Percentiles rank a stretch among this genome's conserved stretches.
These are phyloP conservation scores for Nakazawaea holstii DNA, from an alignment of 805 yeast species.

Conservation along the genomic window DNA sequence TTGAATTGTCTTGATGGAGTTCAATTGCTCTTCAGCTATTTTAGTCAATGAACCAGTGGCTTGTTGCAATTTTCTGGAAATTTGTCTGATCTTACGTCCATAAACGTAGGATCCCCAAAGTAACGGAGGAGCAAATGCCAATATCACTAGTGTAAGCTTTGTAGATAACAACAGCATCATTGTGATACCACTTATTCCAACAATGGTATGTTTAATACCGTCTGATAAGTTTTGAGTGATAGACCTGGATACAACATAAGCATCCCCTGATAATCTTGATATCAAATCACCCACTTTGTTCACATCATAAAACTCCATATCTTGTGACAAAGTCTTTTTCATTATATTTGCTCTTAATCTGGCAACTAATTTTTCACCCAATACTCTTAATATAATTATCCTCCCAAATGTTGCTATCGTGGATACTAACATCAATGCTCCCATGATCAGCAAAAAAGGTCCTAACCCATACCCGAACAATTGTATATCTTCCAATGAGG, in stretches of 20 bases:
- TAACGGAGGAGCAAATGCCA: slow-evolving; percentile 79
- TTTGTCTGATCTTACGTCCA: slow-evolving; percentile 71
- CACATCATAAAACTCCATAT: slow-evolving; percentile 83
- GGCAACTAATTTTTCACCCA: slow-evolving; percentile 86
- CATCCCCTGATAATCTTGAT: slow-evolving; percentile 82
- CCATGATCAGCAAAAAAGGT: slow-evolving; percentile 57
- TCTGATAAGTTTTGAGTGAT: slow-evolving; percentile 87
- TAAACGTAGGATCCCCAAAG: slow-evolving; percentile 76
- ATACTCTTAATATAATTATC: slow-evolving; percentile 63
- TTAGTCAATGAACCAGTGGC: slow-evolving; percentile 84
- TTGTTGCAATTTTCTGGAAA: slow-evolving; percentile 76
- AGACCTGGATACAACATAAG: slow-evolving; percentile 82
- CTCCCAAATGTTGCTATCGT: slow-evolving; percentile 79
- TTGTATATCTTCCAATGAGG: slow-evolving; percentile 18
- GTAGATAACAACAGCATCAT: slow-evolving; percentile 89
- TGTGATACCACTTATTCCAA: slow-evolving; percentile 77
- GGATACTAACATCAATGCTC: slow-evolving; percentile 62
- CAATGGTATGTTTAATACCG: slow-evolving; percentile 77
- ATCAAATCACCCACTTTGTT: slow-evolving; percentile 91
- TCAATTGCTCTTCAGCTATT: slow-evolving; percentile 86
- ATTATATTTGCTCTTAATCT: slow-evolving; percentile 74
- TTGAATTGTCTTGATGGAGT: slow-evolving; percentile 83
- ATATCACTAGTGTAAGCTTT: slow-evolving; percentile 72
- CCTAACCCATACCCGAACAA: slow-evolving; percentile 56
- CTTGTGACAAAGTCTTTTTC: slow-evolving; percentile 76